Base-by-base conservation (phyloP, 352 stramenopile species). In the Phytophthora uliginosa region DNA sequence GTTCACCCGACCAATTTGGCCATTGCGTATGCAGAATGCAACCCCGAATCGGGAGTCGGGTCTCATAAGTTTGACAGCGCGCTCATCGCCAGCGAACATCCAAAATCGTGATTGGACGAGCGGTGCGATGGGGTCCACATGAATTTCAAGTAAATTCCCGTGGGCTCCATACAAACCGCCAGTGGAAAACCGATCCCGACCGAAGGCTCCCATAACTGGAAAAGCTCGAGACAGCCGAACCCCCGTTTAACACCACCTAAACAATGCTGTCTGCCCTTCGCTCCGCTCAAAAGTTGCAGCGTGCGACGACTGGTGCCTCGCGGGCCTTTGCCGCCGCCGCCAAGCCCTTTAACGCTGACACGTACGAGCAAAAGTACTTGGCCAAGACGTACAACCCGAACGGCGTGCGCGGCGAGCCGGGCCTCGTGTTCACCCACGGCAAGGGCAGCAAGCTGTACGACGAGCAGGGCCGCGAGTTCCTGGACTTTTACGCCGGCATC, bases 401-500 rank as follows among this genome's bases (percentile, higher is more conserved):
- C 63, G 90, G 90, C 52, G 81, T 96, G 12, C 87, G 90, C 54
- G 89, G 82, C 63, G 68, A 94, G 59, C 26, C 82, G 9, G 83
- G 84, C 12, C 77, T 96, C 47, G 52, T 95, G 48, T 94, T 97
- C 71, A 94, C 86, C 28, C 86, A 95, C 64, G 97, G 97, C 63
- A 82, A 98, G 48, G 97, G 97, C 36, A 96, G 89, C 74, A 96
- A 94, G 42, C 81, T 99, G 36, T 98, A 89, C 66, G 96, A 99
- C 63, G 83, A 84, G 2, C 81, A 98, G 33, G 84, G 84, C 18
- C 78, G 79, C 59, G 71, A 93, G 69, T 95, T 89, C 76, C 75
- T 99, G 34, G 97, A 99, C 76, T 99, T 98, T 69, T 98, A 97
- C 51, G 91, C 92, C 7, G 97, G 97, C 50, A 99, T 99, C 66